Evolutionary conservation across 208 protist species (phyloP), one percentile per base, ranked within the genome.

Genomic region (Novymonas esmeraldas): DNA sequence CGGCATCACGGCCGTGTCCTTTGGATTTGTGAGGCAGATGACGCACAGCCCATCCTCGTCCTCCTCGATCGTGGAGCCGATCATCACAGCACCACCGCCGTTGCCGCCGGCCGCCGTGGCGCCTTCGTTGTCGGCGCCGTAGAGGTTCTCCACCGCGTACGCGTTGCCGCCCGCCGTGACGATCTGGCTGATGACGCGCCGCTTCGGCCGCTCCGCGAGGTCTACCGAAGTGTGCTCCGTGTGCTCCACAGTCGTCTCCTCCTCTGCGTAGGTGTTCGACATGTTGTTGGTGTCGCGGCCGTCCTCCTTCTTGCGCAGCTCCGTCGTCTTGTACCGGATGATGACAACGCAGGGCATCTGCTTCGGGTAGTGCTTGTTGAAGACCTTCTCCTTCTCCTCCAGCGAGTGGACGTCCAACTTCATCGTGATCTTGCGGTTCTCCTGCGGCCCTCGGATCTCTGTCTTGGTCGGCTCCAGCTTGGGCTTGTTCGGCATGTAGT

Each of bases 1-100:
- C 42, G 96, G 96, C 83, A 98, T 95, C 24, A 98, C 92, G 0
- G 86, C 85, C 3, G 93, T 98, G 63, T 98, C 90, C 66, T 93
- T 90, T 29, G 73, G 58, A 64, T 97, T 93, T 26, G 89, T 94
- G 42, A 98, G 78, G 78, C 96, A 98, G 72, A 98, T 96, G 16
- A 98, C 95, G 49, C 96, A 98, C 34, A 96, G 79, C 4, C 79
- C 85, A 46, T 93, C 85, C 64, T 95, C 87, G 26, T 94, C 85
- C 1, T 95, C 86, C 45, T 89, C 85, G 57, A 91, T 85, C 24
- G 87, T 90, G 24, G 77, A 79, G 60, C 87, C 89, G 22, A 93
- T 80, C 79, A 85, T 93, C 31, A 93, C 89, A 36, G 89, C 86
- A 45, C 73, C 61, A 14, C 63, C 54, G 22, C 78, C 74, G 55